Base-by-base conservation (phyloP, 495 filamentous ascomycete species). In the Penicillium cataractarum region DNA sequence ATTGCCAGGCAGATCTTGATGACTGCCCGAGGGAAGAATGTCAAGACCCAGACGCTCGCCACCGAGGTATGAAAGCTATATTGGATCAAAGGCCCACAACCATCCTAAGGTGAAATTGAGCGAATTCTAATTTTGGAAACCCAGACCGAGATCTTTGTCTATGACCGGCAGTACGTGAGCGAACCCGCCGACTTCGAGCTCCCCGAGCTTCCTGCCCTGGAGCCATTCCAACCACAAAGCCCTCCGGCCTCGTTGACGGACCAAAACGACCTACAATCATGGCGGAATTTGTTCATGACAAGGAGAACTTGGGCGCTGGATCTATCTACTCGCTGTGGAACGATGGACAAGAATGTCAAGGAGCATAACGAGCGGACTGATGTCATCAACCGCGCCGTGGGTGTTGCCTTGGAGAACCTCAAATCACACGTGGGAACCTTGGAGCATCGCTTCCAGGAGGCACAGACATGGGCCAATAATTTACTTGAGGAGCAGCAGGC, bases 71-170 rank as follows among this genome's bases (percentile, higher is more conserved):
- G 84, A 31, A 35, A 21, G 13, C 24, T 24, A 50, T 50, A 27
- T 27, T 29, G 24, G 46, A 50, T n/a, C 24, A 50, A 50, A 24
- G 24, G 26, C 13, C 46, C 15, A 50, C 17, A 13, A 29, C 24
- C 22, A 27, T 29, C 26, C 15, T 6, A 10, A 50, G 46, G n/a
- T 29, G 46, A 29, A 12, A 50, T 6, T 24, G 19, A 24, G 0
- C 19, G 3, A 22, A 13, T 46, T 27, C 46, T 50, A 29, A 50
- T 15, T 17, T 15, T 4, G 3, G 2, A 4, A 22, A 35, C 8
- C 39, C 63, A 96, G 90, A 89, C 84, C 60, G 92, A 97, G 71
- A 87, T 97, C 62, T 96, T 91, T 67, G 84, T 97, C 35, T 97
- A 94, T 72, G 90, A 95, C 74, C 85, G 87, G 56, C 85, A 87